Evolutionary conservation across 169 alveolate species (phyloP), one percentile per base, ranked within the genome.

Genomic region (Eimeria zaria): DNA sequence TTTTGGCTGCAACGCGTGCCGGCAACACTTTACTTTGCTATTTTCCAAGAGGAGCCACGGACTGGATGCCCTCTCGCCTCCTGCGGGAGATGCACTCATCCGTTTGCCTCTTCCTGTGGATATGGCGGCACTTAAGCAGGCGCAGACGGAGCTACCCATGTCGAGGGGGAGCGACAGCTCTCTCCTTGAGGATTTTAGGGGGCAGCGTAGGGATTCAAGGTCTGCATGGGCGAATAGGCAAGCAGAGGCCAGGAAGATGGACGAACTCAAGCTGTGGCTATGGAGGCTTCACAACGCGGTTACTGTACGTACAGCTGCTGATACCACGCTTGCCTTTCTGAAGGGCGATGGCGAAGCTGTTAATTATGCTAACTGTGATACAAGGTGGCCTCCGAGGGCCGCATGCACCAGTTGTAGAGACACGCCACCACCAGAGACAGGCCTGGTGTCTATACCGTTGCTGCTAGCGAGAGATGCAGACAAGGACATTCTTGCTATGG

Each of bases 281-380:
- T 93, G 96, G 96, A 60, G 96, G 33, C 87, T 93, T 36, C 96
- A 93, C 93, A 93, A 93, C 51, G 96, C 96, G 24, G 96, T 93
- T 33, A 93, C 55, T 12, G 93, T 93, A 16, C 84, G 96, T 11
- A 93, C 96, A 33, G 96, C 96, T 11, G 71, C 76, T 41, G 96
- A 93, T 27, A 53, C 93, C 90, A 93, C 93, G 60, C 83, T 80
- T 27, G 93, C 80, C 53, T 51, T 41, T 39, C 51, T 93, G 24
- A 90, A 39, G 62, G 92, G 92, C 55, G 80, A 85, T 36, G 53
- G 8, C 39, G 78, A 30, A 18, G 92, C 92, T 20, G 48, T 46
- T 11, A 85, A 85, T 60, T 85, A 85, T 53, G 92, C 67, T 20
- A 85, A 85, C 81, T 85, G 92, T 27, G 92, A 85, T 80, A n/a